Conservation (phyloP, 148 eudicot species). For the Vaccinium vitisidaea region DNA sequence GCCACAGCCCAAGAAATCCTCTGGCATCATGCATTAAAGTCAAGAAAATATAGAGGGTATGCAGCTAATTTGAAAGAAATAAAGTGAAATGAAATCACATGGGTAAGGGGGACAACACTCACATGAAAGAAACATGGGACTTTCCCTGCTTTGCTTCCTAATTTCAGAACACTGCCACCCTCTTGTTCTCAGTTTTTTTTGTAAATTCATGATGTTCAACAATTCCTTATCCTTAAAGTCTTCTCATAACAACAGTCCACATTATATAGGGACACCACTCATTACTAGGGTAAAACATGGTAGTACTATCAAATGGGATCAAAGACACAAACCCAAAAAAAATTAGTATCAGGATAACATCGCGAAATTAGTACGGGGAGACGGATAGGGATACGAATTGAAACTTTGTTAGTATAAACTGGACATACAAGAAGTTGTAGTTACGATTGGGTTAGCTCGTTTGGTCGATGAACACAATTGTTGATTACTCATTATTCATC, state of each 20-base stretch:
- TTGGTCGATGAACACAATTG: not conserved
- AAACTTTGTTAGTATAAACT: not conserved
- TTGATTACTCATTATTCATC: not conserved
- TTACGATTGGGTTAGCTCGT: not conserved
- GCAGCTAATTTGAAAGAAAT: not conserved
- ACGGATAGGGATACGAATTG: not conserved
- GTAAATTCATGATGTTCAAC: not conserved
- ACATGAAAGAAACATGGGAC: slow-evolving; percentile 37
- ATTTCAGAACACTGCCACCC: slow-evolving; percentile 19
- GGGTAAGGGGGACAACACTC: slow-evolving; percentile 34
- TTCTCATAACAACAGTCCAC: not conserved
- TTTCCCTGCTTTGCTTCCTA: slow-evolving; percentile 24
- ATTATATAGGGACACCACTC: not conserved
- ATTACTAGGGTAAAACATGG: not conserved
- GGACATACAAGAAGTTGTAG: not conserved
- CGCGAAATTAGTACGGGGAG: not conserved
- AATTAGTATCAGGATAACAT: not conserved
- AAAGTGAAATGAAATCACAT: slow-evolving; percentile 23
- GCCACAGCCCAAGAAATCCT: not conserved
- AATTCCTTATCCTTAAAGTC: not conserved
- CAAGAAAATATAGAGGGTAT: not conserved
- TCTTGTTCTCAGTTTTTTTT: not conserved
- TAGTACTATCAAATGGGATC: not conserved
- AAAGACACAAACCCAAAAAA: not conserved
- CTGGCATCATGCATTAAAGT: not conserved